A percentile compares a stretch with the other conserved stretches of the same genome.
Evolutionary conservation across 768 basidiomycete genomes (phyloP).

Genomic region (Psilocybe sp.): DNA sequence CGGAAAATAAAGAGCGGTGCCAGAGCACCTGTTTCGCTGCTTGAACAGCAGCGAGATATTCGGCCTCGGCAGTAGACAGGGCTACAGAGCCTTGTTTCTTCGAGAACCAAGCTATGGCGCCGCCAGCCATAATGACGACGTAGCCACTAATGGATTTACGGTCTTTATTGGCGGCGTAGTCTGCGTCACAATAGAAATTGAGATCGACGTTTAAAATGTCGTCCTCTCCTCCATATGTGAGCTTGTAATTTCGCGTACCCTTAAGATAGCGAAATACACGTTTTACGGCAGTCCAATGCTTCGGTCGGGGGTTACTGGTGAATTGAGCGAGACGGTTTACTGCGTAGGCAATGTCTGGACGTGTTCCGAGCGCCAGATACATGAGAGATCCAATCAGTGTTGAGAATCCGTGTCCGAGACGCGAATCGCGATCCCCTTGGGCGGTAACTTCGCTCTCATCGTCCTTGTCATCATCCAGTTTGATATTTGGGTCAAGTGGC

Average conservation of each 20-base stretch:
- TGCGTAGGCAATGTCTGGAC: slow-evolving; percentile 38
- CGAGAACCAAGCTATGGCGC: slow-evolving; percentile 37
- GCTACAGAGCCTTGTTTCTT: slow-evolving; percentile 32
- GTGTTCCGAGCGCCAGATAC: slow-evolving; percentile 28
- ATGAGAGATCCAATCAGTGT: slow-evolving; percentile 23
- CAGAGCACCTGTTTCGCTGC: slow-evolving; percentile 32
- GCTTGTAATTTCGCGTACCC: slow-evolving; percentile 13
- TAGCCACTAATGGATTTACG: slow-evolving; percentile 19
- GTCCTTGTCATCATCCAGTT: slow-evolving; percentile 9
- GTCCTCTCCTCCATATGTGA: slow-evolving; percentile 14
- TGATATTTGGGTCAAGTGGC: slow-evolving; percentile 21
- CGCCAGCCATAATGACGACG: slow-evolving; percentile 29
- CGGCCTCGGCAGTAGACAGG: slow-evolving; percentile 38
- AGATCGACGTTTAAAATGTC: neutral
- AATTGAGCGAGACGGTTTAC: slow-evolving; percentile 31
- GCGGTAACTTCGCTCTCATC: neutral
- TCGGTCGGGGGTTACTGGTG: slow-evolving; percentile 23
- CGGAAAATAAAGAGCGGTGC: slow-evolving; percentile 14
- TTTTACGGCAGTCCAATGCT: slow-evolving; percentile 37
- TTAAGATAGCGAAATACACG: slow-evolving; percentile 38
- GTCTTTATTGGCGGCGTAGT: slow-evolving; percentile 13
- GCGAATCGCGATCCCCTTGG: slow-evolving; percentile 1
- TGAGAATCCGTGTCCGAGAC: neutral
- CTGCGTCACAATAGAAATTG: slow-evolving; percentile 14
- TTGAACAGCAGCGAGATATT: slow-evolving; percentile 36